Percentiles rank a stretch among this genome's conserved stretches.
These are phyloP conservation scores for Pichia kudriavzevii DNA, from an alignment of 1,139 yeast species.

Conservation along the genomic window DNA sequence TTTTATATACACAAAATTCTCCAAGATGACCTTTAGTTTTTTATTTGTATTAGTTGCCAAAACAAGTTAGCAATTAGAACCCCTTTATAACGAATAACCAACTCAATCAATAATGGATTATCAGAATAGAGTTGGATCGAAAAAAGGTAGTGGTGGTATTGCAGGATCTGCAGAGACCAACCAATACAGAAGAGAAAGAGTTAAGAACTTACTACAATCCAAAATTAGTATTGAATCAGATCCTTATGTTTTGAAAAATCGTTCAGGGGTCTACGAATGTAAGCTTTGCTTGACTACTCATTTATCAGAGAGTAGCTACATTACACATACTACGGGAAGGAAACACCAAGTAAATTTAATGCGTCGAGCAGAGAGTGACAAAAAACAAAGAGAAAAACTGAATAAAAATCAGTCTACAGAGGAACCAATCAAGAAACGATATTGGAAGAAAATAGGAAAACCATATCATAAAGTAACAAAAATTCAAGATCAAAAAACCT, in stretches of 20 bases:
- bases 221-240: constrained; percentile 62
- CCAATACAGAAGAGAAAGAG: constrained; percentile 56
- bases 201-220: constrained; percentile 55
- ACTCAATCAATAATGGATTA: constrained; percentile 44
- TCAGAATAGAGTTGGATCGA: constrained; percentile 51
- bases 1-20: background rate
- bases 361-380: constrained; percentile 44
- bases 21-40: background rate
- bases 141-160: constrained; percentile 63
- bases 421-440: constrained; percentile 33
- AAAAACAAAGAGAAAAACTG: constrained; percentile 27
- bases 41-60: background rate
- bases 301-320: constrained; percentile 64
- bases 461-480: constrained; percentile 66
- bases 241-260: constrained; percentile 72
- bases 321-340: constrained; percentile 72
- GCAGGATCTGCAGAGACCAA: constrained; percentile 65
- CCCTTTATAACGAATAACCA: too few species aligned
- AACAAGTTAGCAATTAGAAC: too few species aligned
- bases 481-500: constrained; percentile 51
- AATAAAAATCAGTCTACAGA: constrained; percentile 15
- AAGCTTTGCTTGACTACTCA: constrained; percentile 70
- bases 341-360: constrained; percentile 68
- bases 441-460: constrained; percentile 57
- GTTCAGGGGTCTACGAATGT: constrained; percentile 70